Conservation (phyloP, 1,139 yeast genomes). For the Blastobotrys raffinosifermentans region DNA sequence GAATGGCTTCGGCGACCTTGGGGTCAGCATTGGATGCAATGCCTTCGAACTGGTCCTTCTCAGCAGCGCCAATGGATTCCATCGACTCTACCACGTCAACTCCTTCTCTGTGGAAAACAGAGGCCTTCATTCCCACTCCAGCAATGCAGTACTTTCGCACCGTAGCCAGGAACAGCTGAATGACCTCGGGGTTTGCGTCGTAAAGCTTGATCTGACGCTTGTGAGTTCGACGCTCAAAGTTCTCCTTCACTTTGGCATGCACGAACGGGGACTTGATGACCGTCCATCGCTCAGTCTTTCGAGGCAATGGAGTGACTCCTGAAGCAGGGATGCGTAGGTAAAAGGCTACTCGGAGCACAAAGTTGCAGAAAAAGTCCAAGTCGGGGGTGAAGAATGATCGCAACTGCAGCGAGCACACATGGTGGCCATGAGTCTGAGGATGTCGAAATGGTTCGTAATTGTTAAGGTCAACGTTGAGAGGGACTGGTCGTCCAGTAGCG, state of each 20-base stretch:
- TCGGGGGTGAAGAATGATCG: slow-evolving; percentile 68
- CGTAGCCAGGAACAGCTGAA: slow-evolving; percentile 78
- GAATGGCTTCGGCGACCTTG: slow-evolving; percentile 65
- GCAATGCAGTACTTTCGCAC: slow-evolving; percentile 70
- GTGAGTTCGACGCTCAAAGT: slow-evolving; percentile 83
- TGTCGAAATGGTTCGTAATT: slow-evolving; percentile 76
- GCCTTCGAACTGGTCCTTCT: slow-evolving; percentile 8
- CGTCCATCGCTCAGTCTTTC: slow-evolving; percentile 84
- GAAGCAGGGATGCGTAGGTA: slow-evolving; percentile 80
- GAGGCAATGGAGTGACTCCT: slow-evolving; percentile 62
- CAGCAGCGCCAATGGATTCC: slow-evolving; percentile 25
- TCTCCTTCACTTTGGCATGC: slow-evolving; percentile 90
- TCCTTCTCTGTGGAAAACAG: slow-evolving; percentile 57
- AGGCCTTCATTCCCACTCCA: slow-evolving; percentile 80
- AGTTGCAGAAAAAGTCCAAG: slow-evolving; percentile 73
- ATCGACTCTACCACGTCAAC: slow-evolving; percentile 31
- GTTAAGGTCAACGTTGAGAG: slow-evolving; percentile 76
- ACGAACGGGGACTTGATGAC: slow-evolving; percentile 92
- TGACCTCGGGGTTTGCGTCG: slow-evolving; percentile 81
- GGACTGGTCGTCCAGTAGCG: slow-evolving; percentile 50
- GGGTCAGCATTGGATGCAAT: slow-evolving; percentile 36
- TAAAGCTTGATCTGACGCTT: slow-evolving; percentile 66
- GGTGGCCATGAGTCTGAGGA: slow-evolving; percentile 65
- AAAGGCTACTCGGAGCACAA: slow-evolving; percentile 83
- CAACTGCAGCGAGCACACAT: slow-evolving; percentile 55